These are phyloP conservation scores for Rhizoctonia solani DNA, from an alignment of 1,284 basidiomycete species.

Conservation along the genomic window DNA sequence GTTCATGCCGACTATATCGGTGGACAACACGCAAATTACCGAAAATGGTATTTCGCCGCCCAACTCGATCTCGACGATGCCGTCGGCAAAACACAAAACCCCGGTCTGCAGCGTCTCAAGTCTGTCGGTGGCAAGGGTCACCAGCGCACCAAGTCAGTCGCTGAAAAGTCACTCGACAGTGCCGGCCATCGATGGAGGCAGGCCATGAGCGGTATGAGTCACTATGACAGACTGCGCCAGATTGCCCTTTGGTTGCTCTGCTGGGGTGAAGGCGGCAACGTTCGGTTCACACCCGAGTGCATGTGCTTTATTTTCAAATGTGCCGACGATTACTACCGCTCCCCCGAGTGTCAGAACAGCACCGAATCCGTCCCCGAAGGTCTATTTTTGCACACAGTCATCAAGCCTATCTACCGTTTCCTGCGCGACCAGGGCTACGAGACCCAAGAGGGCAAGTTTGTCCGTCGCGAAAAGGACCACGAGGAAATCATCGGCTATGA, in stretches of 20 bases:
- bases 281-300: slow-evolving; percentile 95
- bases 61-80: slow-evolving; percentile 98
- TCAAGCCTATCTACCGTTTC: slow-evolving; percentile 94
- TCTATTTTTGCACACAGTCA: slow-evolving; percentile 85
- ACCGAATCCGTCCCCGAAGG: slow-evolving; percentile 94
- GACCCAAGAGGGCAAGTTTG: slow-evolving; percentile 92
- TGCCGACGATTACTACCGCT: slow-evolving; percentile 98
- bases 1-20: slow-evolving; percentile 99
- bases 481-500: slow-evolving; percentile 97
- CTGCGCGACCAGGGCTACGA: slow-evolving; percentile 98
- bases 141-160: slow-evolving; percentile 58
- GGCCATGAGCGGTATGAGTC: slow-evolving; percentile 98
- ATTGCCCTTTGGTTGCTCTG: slow-evolving; percentile 93
- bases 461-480: slow-evolving; percentile 90
- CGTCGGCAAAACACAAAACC: slow-evolving; percentile 89
- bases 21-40: slow-evolving; percentile 93
- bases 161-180: slow-evolving; percentile 84
- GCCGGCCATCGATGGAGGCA: slow-evolving; percentile 95
- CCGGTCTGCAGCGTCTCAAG: slow-evolving; percentile 81
- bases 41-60: slow-evolving; percentile 99
- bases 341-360: slow-evolving; percentile 92
- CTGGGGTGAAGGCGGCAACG: slow-evolving; percentile 98
- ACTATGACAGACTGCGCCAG: slow-evolving; percentile 95
- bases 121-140: slow-evolving; percentile 71
- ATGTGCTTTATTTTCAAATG: slow-evolving; percentile 99